These are phyloP conservation scores for Monosporascus sp. DNA, from an alignment of 2,329 filamentous ascomycete genomes.

Conservation along the genomic window DNA sequence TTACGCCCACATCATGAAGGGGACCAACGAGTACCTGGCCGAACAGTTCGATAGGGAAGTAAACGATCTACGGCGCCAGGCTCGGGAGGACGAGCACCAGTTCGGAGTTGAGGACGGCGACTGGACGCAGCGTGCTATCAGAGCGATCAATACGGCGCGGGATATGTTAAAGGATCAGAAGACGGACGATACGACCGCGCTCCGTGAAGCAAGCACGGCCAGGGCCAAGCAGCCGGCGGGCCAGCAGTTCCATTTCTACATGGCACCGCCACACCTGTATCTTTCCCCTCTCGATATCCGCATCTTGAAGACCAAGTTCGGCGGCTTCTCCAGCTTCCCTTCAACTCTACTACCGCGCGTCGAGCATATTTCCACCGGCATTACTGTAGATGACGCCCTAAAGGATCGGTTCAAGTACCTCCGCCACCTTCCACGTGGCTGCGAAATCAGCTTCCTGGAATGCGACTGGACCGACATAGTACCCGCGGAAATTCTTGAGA, in stretches of 20 bases:
- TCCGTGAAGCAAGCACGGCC: conserved; percentile 14
- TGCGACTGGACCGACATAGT: conserved; percentile 95
- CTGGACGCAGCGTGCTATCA: conserved; percentile 82
- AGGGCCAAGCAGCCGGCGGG: conserved; percentile 29
- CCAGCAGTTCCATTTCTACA: conserved; percentile 77
- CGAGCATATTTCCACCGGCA: conserved; percentile 82
- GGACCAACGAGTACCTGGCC: conserved; percentile 80
- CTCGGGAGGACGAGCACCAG: conserved; percentile 82
- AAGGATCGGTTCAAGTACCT: conserved; percentile 83
- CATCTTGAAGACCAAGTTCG: conserved; percentile 85
- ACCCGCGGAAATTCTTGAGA: conserved; percentile 64
- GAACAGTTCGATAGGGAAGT: conserved; percentile 78
- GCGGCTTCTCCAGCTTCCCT: conserved; percentile 75
- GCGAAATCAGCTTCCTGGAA: conserved; percentile 84
- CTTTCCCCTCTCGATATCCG: conserved; percentile 87
- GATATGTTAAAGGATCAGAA: conserved; percentile 57
- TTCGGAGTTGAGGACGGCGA: conserved; percentile 85
- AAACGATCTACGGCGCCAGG: conserved; percentile 66
- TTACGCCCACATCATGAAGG: conserved; percentile 93
- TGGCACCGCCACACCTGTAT: conserved; percentile 81
- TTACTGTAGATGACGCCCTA: conserved; percentile 79
- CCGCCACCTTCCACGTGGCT: conserved; percentile 81
- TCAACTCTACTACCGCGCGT: conserved; percentile 81
- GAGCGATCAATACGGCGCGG: conserved; percentile 67
- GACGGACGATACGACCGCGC: conserved; percentile 21